phyloP scores from a whole-genome alignment of 2,329 filamentous ascomycete species.

The Lasiodiplodia theobromae region DNA sequence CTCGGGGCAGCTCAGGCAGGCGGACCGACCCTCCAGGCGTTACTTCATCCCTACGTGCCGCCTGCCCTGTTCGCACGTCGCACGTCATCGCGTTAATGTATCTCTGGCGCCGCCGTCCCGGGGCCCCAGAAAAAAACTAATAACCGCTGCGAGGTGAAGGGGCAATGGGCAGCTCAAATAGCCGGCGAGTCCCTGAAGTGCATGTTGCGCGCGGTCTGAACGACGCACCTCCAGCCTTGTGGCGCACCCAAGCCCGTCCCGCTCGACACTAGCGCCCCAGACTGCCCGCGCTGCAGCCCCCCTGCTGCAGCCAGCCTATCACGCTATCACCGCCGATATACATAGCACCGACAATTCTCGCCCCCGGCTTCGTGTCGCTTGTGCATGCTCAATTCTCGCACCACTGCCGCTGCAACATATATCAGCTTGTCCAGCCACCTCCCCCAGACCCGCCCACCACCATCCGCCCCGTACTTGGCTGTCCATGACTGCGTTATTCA shows the following conservation, averaged over 20 bases:
- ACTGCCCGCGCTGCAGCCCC: constrained; percentile 7
- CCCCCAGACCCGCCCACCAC: not conserved
- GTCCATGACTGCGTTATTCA: constrained; percentile 18
- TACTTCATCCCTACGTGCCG: constrained; percentile 15
- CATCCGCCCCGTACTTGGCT: not conserved
- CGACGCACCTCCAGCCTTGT: constrained; percentile 74
- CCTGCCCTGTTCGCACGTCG: not conserved
- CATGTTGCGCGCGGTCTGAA: constrained; percentile 5
- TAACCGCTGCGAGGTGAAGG: not conserved
- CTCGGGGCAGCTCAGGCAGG: constrained; percentile 3
- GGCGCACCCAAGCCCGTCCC: constrained; percentile 48
- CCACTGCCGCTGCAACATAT: not conserved
- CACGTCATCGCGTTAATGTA: constrained; percentile 28
- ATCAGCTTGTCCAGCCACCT: not conserved
- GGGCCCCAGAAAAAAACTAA: constrained; percentile 6
- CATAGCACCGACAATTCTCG: constrained; percentile 7
- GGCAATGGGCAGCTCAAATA: constrained; percentile 12
- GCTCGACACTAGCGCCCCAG: constrained; percentile 9
- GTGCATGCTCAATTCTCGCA: constrained; percentile 7
- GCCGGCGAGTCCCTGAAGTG: not conserved
- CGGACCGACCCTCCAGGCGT: constrained; percentile 21
- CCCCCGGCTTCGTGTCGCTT: constrained; percentile 10
- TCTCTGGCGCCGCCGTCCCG: constrained; percentile 13
- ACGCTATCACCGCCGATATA: constrained; percentile 16
- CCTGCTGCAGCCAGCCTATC: constrained; percentile 18